Percentiles rank a stretch among this genome's conserved stretches.
Conservation (phyloP, 129 eudicot genomes). For the Logfia minima region DNA sequence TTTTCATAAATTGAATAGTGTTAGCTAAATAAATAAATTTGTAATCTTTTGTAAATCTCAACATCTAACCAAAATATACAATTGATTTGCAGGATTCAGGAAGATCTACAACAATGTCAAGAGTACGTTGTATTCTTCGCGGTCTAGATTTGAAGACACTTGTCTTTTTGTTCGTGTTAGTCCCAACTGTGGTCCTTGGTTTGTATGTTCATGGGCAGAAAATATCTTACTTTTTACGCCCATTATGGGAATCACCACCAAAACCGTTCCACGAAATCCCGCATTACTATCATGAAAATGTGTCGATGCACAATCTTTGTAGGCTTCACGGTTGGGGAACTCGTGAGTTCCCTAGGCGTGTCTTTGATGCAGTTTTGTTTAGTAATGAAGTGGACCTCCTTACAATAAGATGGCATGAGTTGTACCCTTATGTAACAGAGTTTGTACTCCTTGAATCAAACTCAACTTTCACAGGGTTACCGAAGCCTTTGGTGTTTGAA, state of each 20-base stretch:
- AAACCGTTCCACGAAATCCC: conserved; percentile 79
- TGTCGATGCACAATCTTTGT: conserved; percentile 84
- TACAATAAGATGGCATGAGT: conserved; percentile 76
- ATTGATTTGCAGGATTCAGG: conserved; percentile 59
- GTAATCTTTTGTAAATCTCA: not conserved
- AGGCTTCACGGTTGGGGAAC: conserved; percentile 85
- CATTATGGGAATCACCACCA: conserved; percentile 89
- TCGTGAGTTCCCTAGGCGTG: conserved; percentile 86
- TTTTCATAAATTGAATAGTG: not conserved
- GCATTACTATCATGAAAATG: conserved; percentile 83
- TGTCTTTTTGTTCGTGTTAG: conserved; percentile 51
- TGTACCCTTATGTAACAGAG: conserved; percentile 77
- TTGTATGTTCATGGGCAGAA: conserved; percentile 73
- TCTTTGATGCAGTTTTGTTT: conserved; percentile 84
- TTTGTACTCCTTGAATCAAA: conserved; percentile 95
- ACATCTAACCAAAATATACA: not conserved
- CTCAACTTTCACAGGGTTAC: conserved; percentile 78
- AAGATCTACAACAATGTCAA: conserved; percentile 47
- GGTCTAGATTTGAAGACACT: conserved; percentile 69
- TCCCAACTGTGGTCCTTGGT: conserved; percentile 52
- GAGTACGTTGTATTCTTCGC: conserved; percentile 65
- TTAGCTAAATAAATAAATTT: not conserved
- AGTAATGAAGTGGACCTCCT: conserved; percentile 89
- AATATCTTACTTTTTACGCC: conserved; percentile 77
- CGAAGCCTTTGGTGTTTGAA: conserved; percentile 66